Base-by-base conservation (phyloP, 352 stramenopile genomes). In the Phytophthora europaea region DNA sequence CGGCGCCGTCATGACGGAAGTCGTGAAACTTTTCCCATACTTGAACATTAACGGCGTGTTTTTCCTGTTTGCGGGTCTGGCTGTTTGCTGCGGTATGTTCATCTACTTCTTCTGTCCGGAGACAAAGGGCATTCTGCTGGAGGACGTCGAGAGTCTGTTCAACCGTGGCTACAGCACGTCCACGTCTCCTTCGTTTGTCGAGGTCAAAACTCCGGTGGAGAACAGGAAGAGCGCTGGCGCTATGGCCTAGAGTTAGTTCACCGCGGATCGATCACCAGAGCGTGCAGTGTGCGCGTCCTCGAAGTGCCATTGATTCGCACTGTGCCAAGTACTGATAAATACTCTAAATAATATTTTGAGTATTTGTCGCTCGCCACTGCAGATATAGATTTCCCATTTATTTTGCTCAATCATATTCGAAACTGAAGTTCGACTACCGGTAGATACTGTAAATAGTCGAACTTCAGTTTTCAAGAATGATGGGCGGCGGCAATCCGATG, bases 1-100 rank as follows among this genome's bases (percentile, higher is more conserved):
- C 20, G 80, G 80, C 40, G 73, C 74, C 4, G 33, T 77, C 48
- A 87, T 87, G 80, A 77, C 73, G 6, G 68, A 80, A 33, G 55
- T 80, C 4, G 68, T 77, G 6, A 80, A 80, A 48, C 23, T 80
- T 3, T 77, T 80, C 54, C 68, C 73, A 20, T 61, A 70, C 18
- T 26, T 80, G 63, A 80, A 80, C 54, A 74, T 80, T 63, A 76
- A 76, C 67, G 72, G 72, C 22, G 67, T 76, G 6, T 79, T 79
- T 50, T 76, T 73, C 36, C 33, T 79, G 4, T 80, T 80, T 23
- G 68, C 73, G 1, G 68, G 68, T 26, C 59, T 76, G 6, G 61
- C 50, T 22, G 57, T 68, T 23, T 60, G 54, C 22, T 76, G 62
- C 20, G 67, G 67, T 10, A 3, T 79, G 16, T 79, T 79, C 63